Base-by-base conservation (phyloP, 495 filamentous ascomycete genomes). In the Aspergillus olivimuriae region DNA sequence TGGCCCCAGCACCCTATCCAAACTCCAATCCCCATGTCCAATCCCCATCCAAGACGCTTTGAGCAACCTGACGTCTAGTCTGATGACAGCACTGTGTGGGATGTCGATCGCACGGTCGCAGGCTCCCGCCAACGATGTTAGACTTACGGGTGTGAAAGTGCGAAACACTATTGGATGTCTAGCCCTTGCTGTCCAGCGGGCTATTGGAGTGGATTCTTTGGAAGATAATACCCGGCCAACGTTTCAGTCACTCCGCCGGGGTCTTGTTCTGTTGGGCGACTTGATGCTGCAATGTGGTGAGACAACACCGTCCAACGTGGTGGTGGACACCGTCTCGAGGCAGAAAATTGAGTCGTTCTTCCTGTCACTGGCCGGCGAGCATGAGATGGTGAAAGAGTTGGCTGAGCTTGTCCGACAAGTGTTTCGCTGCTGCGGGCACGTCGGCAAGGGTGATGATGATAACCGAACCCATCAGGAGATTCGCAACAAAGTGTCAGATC, bases 1-100 rank as follows among this genome's bases (percentile, higher is more conserved):
- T 10, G 43, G 47, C 26, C 7, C 34, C 11, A 19, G 21, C 10
- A 28, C 23, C 20, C 24, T 38, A 10, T 38, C 36, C 1, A 38
- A 45, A 24, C 21, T 44, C 30, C 28, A 41, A 5, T 44, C 39
- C 7, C 46, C 46, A 18, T 73, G 68, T 34, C 69, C 69, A 19
- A 43, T 71, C n/a, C 60, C 52, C 2, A 62, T 73, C 19, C 55
- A 65, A 45, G 66, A 71, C 47, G 69, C 69, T 4, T 44, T 70
- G 3, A 70, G 52, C 57, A 73, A 73, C 37, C 62, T 71, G 14
- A 46, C 58, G 20, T 56, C 58, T n/a, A 73, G 69, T 46, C 57
- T 73, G 10, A 45, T 69, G 20, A 59, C 55, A 34, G 65, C 64
- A 3, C 51, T 73, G 30, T 71, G 69, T 41, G 65, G 66, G 7